phyloP scores from a whole-genome alignment of 1,139 yeast species.

The Barnettozyma hawaiiensis region DNA sequence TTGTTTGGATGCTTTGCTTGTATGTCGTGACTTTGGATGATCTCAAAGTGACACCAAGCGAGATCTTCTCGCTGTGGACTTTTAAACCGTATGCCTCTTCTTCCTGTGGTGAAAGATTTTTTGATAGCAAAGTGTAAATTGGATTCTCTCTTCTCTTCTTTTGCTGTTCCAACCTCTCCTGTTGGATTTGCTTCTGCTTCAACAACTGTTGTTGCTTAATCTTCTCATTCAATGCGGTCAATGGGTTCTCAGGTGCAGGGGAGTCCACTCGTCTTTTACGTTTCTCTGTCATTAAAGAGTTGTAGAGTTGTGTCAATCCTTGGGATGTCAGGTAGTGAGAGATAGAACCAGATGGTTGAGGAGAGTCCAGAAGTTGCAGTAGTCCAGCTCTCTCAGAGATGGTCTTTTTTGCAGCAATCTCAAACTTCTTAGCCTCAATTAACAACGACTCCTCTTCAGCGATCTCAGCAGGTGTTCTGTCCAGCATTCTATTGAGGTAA shows the following conservation, averaged over 20 bases:
- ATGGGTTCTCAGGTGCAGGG: constrained; percentile 45
- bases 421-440: constrained; percentile 88
- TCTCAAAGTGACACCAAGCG: constrained; percentile 70
- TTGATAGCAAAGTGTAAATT: constrained; percentile 37
- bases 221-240: constrained; percentile 27
- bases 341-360: constrained; percentile 72
- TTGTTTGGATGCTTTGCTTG: constrained; percentile 70
- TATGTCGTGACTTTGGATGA: constrained; percentile 59
- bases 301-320: constrained; percentile 83
- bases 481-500: constrained; percentile 69
- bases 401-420: constrained; percentile 88
- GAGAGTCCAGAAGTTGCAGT: constrained; percentile 77
- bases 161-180: constrained; percentile 28
- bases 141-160: constrained; percentile 32
- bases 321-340: constrained; percentile 80
- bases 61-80: constrained; percentile 73
- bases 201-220: constrained; percentile 24
- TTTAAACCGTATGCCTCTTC: constrained; percentile 82
- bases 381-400: constrained; percentile 77
- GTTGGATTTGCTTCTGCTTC: constrained; percentile 30
- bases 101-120: constrained; percentile 67
- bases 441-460: constrained; percentile 96
- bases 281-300: constrained; percentile 77
- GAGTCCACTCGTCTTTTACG: constrained; percentile 45
- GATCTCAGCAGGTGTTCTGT: constrained; percentile 90